Percentiles rank a stretch among this genome's conserved stretches.
Evolutionary conservation across 176 grass and related monocot species (phyloP).

Genomic region (Triticum dicoccoides): DNA sequence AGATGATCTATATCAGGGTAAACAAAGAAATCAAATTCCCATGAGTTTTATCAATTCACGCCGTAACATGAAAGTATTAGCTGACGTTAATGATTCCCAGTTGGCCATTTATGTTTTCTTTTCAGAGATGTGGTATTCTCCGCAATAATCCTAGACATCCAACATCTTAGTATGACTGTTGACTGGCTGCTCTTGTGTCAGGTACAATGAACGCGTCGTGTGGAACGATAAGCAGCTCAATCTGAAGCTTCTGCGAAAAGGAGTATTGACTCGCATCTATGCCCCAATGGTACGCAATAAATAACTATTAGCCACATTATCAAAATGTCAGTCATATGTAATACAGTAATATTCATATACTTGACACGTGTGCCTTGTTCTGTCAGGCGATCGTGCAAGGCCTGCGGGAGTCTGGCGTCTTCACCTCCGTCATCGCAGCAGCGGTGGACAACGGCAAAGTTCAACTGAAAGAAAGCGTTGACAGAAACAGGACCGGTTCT

Average conservation of each 20-base stretch:
- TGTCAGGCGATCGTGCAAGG: slow-evolving; percentile 79
- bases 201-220: slow-evolving; percentile 63
- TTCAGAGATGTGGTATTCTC: not conserved
- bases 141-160: not conserved
- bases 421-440: slow-evolving; percentile 69
- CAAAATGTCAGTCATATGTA: slow-evolving; percentile 12
- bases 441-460: slow-evolving; percentile 24
- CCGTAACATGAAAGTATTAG: not conserved
- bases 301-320: not conserved
- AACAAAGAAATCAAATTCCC: not conserved
- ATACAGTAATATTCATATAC: not conserved
- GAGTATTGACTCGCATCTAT: slow-evolving; percentile 79
- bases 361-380: not conserved
- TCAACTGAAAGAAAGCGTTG: slow-evolving; percentile 12
- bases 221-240: slow-evolving; percentile 82
- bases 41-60: not conserved
- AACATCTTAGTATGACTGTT: not conserved
- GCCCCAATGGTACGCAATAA: slow-evolving; percentile 67
- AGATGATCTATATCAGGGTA: not conserved
- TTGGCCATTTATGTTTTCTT: not conserved
- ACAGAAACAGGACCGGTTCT: slow-evolving; percentile 18
- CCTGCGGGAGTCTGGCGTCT: slow-evolving; percentile 76
- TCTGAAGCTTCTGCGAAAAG: slow-evolving; percentile 79
- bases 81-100: slow-evolving; percentile 1
- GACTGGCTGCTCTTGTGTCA: not conserved